Percentiles rank a stretch among this genome's conserved stretches.
Conservation (phyloP, 2,329 filamentous ascomycete species). For the Herpotrichia juniperi region DNA sequence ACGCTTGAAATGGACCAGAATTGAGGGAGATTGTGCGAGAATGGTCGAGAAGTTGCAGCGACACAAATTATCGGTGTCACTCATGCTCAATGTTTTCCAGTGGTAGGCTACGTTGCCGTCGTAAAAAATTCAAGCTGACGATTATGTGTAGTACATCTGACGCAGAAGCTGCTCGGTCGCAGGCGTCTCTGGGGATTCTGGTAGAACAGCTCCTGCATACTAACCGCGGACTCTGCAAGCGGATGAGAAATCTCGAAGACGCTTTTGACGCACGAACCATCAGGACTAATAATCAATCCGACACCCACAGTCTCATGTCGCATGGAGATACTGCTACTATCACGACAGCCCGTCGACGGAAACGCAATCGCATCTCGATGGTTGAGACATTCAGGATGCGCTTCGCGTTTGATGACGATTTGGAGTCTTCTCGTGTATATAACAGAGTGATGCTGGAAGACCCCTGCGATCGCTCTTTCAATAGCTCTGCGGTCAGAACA, state of each 20-base stretch:
- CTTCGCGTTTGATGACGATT: conserved; percentile 11
- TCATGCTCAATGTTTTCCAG: conserved; percentile 11
- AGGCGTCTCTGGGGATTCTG: conserved; percentile 2
- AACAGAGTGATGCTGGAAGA: neutral
- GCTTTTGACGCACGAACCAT: conserved; percentile 5
- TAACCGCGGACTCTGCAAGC: conserved; percentile 7
- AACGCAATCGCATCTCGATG: neutral
- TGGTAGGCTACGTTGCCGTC: conserved; percentile 1
- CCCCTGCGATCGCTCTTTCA: conserved; percentile 6
- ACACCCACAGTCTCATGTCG: neutral
- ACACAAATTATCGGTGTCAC: conserved; percentile 4
- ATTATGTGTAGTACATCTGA: conserved; percentile 2
- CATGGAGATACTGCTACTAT: neutral
- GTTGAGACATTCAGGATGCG: neutral
- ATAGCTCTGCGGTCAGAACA: conserved; percentile 8
- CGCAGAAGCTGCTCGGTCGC: conserved; percentile 6
- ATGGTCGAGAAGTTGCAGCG: conserved; percentile 8
- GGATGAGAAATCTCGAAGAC: conserved; percentile 8
- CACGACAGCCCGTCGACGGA: neutral
- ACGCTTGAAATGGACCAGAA: conserved; percentile 7
- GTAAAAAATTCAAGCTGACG: neutral
- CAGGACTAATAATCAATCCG: neutral
- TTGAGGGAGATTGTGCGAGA: neutral
- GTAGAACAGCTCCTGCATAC: conserved; percentile 1
- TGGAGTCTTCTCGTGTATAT: conserved; percentile 12